Percentiles rank a stretch among this genome's conserved stretches.
Conservation (phyloP, 495 filamentous ascomycete species). For the Xylaria bambusicola region DNA sequence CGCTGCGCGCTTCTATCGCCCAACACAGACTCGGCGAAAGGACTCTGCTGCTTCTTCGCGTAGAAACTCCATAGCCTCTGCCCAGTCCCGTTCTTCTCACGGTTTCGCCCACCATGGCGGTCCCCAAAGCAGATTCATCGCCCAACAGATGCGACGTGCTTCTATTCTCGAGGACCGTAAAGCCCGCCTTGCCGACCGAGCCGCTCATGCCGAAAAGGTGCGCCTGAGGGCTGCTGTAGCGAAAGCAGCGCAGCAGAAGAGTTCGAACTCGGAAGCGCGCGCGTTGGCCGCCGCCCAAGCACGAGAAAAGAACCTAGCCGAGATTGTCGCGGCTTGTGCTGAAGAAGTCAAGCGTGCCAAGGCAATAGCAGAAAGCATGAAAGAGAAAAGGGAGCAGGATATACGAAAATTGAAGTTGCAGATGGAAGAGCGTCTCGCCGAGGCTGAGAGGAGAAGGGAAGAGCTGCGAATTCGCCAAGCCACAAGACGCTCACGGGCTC, state of each 20-base stretch:
- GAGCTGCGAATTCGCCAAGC: conserved; percentile 59
- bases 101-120: conserved; percentile 61
- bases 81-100: conserved; percentile 67
- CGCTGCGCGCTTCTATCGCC: conserved; percentile 80
- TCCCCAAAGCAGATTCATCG: conserved; percentile 77
- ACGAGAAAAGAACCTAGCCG: conserved; percentile 85
- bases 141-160: conserved; percentile 85
- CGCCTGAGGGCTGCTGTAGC: conserved; percentile 82
- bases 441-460: conserved; percentile 75
- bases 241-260: conserved; percentile 69
- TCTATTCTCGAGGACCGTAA: conserved; percentile 93
- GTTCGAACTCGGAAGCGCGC: conserved; percentile 71
- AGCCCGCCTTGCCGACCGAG: conserved; percentile 87
- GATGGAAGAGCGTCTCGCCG: conserved; percentile 86
- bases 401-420: conserved; percentile 70
- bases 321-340: conserved; percentile 91
- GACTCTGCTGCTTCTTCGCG: conserved; percentile 85
- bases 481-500: conserved; percentile 60
- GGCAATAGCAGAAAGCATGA: conserved; percentile 86
- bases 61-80: conserved; percentile 85
- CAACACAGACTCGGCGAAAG: conserved; percentile 69
- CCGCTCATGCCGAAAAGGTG: conserved; percentile 96
- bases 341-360: conserved; percentile 95
- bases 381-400: conserved; percentile 86
- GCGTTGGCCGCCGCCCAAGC: conserved; percentile 89